phyloP scores from a whole-genome alignment of 768 basidiomycete species.

The Termitomyces sp. region DNA sequence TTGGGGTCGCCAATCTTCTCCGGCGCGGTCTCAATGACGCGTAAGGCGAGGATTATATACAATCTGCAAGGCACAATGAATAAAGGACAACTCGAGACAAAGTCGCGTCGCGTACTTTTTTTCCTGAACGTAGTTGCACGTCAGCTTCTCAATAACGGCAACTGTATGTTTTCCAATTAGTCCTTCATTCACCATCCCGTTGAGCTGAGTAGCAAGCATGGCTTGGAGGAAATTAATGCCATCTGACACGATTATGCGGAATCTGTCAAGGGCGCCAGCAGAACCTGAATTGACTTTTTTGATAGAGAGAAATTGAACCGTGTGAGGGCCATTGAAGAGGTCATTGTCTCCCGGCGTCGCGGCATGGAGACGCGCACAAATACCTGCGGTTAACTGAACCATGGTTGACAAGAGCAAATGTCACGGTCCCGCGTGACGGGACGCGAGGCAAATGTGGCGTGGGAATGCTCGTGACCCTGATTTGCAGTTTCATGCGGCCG shows the following conservation, averaged over 20 bases:
- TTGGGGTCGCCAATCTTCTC: slow-evolving; percentile 73
- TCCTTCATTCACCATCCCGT: slow-evolving; percentile 61
- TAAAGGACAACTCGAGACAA: not conserved
- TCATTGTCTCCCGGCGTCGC: slow-evolving; percentile 36
- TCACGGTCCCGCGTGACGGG: slow-evolving; percentile 12
- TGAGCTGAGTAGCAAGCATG: slow-evolving; percentile 93
- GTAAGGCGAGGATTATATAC: slow-evolving; percentile 70
- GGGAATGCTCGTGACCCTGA: slow-evolving; percentile 4
- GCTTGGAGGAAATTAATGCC: slow-evolving; percentile 82
- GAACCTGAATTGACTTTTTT: slow-evolving; percentile 58
- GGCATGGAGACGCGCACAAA: slow-evolving; percentile 43
- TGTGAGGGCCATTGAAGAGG: slow-evolving; percentile 39
- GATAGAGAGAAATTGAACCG: slow-evolving; percentile 77
- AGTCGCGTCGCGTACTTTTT: slow-evolving; percentile 55
- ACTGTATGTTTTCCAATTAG: slow-evolving; percentile 61
- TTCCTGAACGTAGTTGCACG: slow-evolving; percentile 78
- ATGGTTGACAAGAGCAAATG: slow-evolving; percentile 3
- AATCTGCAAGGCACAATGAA: slow-evolving; percentile 41
- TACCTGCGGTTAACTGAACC: slow-evolving; percentile 52
- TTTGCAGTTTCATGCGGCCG: not conserved
- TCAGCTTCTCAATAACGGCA: slow-evolving; percentile 65
- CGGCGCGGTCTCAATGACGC: slow-evolving; percentile 41
- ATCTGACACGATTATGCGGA: slow-evolving; percentile 86
- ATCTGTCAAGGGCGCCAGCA: slow-evolving; percentile 41
- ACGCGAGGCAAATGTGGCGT: slow-evolving; percentile 15